Percentiles rank a stretch among this genome's conserved stretches.
Evolutionary conservation across 345 rosid genomes (phyloP).

Genomic region (Passiflora organensis): DNA sequence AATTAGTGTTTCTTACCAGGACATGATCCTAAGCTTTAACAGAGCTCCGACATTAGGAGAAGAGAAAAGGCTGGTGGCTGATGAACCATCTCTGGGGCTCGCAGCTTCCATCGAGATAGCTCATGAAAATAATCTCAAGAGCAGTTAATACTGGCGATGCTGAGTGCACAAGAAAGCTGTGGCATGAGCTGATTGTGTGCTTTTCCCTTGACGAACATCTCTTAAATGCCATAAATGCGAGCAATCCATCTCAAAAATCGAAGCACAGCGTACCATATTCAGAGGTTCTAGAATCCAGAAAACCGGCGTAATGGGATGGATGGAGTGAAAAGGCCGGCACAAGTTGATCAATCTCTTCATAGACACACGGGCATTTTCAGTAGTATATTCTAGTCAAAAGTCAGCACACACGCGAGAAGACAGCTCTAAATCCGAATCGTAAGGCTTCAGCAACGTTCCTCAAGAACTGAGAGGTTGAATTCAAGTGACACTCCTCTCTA

Average conservation of each 20-base stretch:
- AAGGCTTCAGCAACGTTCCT: conserved; percentile 50
- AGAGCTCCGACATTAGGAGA: conserved; percentile 45
- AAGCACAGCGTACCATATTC: neutral
- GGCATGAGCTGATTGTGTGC: no score
- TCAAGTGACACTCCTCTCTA: conserved; percentile 17
- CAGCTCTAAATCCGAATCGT: conserved; percentile 29
- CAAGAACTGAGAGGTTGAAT: conserved; percentile 32
- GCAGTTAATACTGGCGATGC: conserved; percentile 1
- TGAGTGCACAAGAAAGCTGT: neutral
- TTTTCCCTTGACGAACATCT: conserved; percentile 8
- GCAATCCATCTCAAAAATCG: conserved; percentile 25
- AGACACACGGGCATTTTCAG: neutral
- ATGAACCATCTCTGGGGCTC: conserved; percentile 46
- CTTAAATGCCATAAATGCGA: conserved; percentile 24
- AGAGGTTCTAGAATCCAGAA: conserved; percentile 24
- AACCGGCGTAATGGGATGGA: conserved; percentile 15
- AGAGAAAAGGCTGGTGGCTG: conserved; percentile 51
- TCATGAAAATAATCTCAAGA: conserved; percentile 4
- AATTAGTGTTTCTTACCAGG: conserved; percentile 28
- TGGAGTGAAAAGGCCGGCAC: conserved; percentile 7
- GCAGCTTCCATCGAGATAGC: conserved; percentile 37
- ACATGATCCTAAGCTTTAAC: conserved; percentile 51
- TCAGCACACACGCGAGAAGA: conserved; percentile 42
- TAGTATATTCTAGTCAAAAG: conserved; percentile 28
- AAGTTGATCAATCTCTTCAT: conserved; percentile 14